These are phyloP conservation scores for Phialophora macrospora DNA, from an alignment of 2,329 filamentous ascomycete species.

Conservation along the genomic window DNA sequence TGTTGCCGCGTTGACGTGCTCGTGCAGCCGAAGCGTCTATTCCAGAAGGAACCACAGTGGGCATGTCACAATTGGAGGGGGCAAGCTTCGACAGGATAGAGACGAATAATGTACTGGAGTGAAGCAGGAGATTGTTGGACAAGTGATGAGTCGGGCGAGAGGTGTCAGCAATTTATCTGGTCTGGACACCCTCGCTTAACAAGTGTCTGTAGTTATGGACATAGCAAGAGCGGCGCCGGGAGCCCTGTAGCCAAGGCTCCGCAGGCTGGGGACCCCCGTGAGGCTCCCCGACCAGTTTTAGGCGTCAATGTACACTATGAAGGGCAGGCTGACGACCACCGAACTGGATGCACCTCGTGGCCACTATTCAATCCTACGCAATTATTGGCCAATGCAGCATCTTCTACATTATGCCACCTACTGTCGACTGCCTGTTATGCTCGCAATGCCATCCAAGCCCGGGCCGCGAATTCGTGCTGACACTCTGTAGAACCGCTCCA, in stretches of 20 bases:
- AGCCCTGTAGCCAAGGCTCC: neutral
- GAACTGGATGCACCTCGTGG: neutral
- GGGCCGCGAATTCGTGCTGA: neutral
- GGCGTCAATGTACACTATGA: too few relatives aligned
- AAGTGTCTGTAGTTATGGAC: neutral
- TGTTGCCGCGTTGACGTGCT: conserved; percentile 1
- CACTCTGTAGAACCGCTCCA: neutral
- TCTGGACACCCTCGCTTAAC: neutral
- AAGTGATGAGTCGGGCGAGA: neutral
- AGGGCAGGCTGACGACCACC: too few relatives aligned
- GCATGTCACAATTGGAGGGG: neutral
- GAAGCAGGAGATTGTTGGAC: neutral
- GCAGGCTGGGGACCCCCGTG: too few relatives aligned
- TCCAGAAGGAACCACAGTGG: neutral
- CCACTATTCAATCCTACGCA: neutral
- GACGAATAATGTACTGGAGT: neutral
- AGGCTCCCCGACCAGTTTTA: neutral
- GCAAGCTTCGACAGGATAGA: neutral
- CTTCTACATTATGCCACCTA: neutral
- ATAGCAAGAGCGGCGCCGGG: too few relatives aligned
- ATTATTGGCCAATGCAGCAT: neutral
- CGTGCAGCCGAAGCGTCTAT: neutral
- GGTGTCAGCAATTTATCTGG: neutral
- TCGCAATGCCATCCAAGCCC: neutral
- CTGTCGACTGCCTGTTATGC: neutral